Conservation (phyloP, 169 alveolate genomes). For the Plasmodium adleri region DNA sequence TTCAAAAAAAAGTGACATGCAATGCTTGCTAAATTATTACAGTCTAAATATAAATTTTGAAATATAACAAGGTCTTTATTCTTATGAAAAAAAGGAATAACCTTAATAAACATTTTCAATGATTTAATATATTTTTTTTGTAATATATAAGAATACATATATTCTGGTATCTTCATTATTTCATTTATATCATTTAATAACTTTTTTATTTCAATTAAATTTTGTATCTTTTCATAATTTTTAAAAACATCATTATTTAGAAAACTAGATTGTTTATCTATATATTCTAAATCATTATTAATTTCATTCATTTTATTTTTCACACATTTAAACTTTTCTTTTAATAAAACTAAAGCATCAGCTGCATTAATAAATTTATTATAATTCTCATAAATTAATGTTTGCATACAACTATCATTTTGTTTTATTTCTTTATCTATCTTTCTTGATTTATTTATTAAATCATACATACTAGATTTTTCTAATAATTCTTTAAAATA, state of each 20-base stretch:
- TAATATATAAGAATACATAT: constrained; percentile 32
- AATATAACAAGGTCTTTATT: constrained; percentile 23
- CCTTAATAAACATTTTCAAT: constrained; percentile 38
- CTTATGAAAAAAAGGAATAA: constrained; percentile 43
- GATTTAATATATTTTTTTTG: constrained; percentile 25
- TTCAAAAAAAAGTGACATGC: constrained; percentile 46
- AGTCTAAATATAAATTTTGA: constrained; percentile 35
- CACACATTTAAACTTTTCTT: constrained; percentile 72
- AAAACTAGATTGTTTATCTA: constrained; percentile 28
- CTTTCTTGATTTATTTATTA: constrained; percentile 46
- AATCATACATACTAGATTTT: constrained; percentile 44
- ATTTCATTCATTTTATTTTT: constrained; percentile 70
- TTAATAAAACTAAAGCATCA: constrained; percentile 87
- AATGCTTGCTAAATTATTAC: constrained; percentile 60
- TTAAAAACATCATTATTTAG: constrained; percentile 2
- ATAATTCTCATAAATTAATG: constrained; percentile 92
- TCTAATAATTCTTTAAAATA: constrained; percentile 72
- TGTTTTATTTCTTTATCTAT: constrained; percentile 75
- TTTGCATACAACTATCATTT: constrained; percentile 87
- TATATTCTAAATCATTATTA: constrained; percentile 20
- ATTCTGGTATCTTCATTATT: constrained; percentile 66
- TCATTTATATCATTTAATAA: constrained; percentile 26
- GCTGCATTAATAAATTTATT: constrained; percentile 91
- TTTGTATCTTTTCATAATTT: constrained; percentile 49
- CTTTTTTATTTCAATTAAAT: constrained; percentile 60